phyloP scores from a whole-genome alignment of 495 filamentous ascomycete species.

The Apiosordaria backusii region DNA sequence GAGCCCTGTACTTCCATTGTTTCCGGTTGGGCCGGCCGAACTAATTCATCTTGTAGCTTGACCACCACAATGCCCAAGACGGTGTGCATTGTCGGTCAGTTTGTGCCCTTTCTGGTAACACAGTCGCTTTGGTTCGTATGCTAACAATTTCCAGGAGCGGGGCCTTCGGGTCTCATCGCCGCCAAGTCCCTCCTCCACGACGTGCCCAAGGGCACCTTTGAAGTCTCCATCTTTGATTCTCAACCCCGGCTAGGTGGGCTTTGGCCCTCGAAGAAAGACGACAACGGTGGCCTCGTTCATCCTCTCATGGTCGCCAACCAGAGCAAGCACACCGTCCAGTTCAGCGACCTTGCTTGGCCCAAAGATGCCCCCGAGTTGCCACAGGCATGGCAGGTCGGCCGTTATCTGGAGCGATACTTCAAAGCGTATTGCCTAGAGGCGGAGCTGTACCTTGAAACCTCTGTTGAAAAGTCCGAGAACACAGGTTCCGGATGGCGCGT shows the following conservation, averaged over 20 bases:
- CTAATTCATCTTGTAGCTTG: not conserved
- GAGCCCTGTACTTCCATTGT: not conserved
- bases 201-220: conserved; percentile 53
- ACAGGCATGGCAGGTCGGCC: conserved; percentile 69
- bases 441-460: conserved; percentile 49
- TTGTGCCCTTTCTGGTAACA: not conserved
- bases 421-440: conserved; percentile 51
- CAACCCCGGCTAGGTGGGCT: conserved; percentile 66
- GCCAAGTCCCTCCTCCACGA: conserved; percentile 73
- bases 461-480: conserved; percentile 49
- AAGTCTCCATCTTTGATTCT: conserved; percentile 68
- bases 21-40: conserved; percentile 8
- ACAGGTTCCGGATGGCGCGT: conserved; percentile 51
- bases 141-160: conserved; percentile 54
- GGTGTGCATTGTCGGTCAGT: conserved; percentile 65
- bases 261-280: conserved; percentile 56
- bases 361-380: conserved; percentile 59
- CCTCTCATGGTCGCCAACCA: conserved; percentile 76
- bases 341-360: conserved; percentile 73
- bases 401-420: conserved; percentile 64
- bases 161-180: conserved; percentile 75
- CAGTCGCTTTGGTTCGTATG: not conserved
- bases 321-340: conserved; percentile 71
- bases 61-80: conserved; percentile 45
- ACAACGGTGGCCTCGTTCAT: conserved; percentile 50